Conservation (phyloP, 78 protist genomes). For the Andalucia godoyi region DNA sequence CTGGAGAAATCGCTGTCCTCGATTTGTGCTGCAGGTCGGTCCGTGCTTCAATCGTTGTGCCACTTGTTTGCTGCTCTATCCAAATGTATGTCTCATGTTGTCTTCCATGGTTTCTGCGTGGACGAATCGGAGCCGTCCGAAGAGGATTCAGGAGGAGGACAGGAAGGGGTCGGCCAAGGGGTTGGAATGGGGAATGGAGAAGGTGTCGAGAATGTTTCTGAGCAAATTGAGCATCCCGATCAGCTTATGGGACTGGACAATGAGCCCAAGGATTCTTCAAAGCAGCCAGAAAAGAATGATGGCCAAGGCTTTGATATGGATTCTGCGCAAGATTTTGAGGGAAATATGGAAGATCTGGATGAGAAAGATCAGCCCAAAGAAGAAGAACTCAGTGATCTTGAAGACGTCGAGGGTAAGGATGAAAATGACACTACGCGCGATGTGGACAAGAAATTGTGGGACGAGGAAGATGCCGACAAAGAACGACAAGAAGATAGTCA, state of each 20-base stretch:
- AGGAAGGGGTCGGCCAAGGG: constrained; percentile 39
- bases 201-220: constrained; percentile 65
- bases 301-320: constrained; percentile 12
- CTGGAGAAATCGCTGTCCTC: neutral
- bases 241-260: constrained; percentile 30
- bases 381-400: constrained; percentile 25
- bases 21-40: no score
- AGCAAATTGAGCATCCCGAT: constrained; percentile 51
- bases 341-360: neutral
- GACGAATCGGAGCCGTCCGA: constrained; percentile 3
- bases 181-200: constrained; percentile 78
- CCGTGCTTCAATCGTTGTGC: no score
- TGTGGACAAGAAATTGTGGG: constrained; percentile 5
- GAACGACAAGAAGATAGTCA: constrained; percentile 17
- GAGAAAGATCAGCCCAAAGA: constrained; percentile 52
- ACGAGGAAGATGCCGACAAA: constrained; percentile 25
- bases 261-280: constrained; percentile 16
- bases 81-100: no score
- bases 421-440: neutral
- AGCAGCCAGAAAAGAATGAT: constrained; percentile 2
- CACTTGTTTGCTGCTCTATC: constrained; percentile 6
- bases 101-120: constrained; percentile 27
- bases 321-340: constrained; percentile 3
- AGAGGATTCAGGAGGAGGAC: constrained; percentile 21
- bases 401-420: constrained; percentile 3